These are phyloP conservation scores for Naumovozyma baii DNA, from an alignment of 805 yeast genomes.

Conservation along the genomic window DNA sequence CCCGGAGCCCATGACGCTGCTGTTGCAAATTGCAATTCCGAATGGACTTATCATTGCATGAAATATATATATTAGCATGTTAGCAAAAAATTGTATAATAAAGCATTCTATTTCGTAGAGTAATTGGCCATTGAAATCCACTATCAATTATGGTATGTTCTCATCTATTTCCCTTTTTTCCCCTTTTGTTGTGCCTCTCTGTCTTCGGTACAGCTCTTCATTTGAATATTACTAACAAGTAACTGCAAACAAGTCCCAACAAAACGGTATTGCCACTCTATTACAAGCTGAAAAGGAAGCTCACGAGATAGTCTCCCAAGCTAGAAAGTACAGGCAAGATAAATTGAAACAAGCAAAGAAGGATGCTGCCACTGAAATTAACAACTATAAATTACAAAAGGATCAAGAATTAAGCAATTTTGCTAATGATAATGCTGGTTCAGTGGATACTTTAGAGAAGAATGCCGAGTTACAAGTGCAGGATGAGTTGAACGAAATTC, in stretches of 20 bases:
- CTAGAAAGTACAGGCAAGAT: conserved; percentile 69
- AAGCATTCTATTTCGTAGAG: too few relatives aligned
- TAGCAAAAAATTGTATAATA: too few relatives aligned
- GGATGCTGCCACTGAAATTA: conserved; percentile 86
- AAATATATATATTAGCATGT: too few relatives aligned
- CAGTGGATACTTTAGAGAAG: conserved; percentile 41
- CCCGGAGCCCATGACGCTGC: background rate
- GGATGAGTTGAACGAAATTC: conserved; percentile 58
- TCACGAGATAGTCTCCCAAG: conserved; percentile 88
- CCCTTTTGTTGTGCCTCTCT: too few relatives aligned
- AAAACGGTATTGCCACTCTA: conserved; percentile 31
- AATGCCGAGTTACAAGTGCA: conserved; percentile 71
- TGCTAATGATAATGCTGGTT: conserved; percentile 63
- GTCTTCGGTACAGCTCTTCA: too few relatives aligned
- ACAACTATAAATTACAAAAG: conserved; percentile 73
- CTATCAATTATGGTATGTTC: too few relatives aligned
- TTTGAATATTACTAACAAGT: background rate
- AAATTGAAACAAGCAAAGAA: conserved; percentile 88
- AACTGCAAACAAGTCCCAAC: conserved; percentile 11
- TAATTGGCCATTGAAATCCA: too few relatives aligned
- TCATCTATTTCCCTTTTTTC: too few relatives aligned
- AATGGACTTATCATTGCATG: too few relatives aligned
- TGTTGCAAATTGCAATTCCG: background rate
- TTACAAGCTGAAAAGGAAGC: conserved; percentile 88
- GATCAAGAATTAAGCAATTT: conserved; percentile 69